Evolutionary conservation across 139 green algal genomes (phyloP), one percentile per base, ranked within the genome.

Genomic region (Chlorella sp.): DNA sequence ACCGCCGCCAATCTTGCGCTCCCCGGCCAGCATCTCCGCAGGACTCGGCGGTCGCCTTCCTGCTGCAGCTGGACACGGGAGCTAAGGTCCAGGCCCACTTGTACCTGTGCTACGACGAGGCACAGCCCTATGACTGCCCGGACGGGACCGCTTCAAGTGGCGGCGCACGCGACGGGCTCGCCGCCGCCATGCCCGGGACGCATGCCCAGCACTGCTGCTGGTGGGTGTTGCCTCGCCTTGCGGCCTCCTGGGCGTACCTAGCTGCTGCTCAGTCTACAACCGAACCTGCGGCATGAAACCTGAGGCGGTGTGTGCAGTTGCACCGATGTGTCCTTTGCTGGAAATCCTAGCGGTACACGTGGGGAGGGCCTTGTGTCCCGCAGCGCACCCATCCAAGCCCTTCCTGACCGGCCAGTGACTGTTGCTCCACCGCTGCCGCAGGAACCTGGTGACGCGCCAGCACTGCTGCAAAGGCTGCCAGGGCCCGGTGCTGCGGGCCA

Each of bases 401-500:
- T n/a, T n/a, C n/a, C 62, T 28, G 23, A n/a, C 28, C n/a, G 7
- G 28, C 1, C 28, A 17, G 28, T 30, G 28, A n/a, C 64, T 38
- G 25, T 23, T 34, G 21, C 70, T 11, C 38, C 70, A 21, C 3
- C 21, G 9, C 2, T 85, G 57, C 75, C 21, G 32, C 62, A 87
- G 86, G 91, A 74, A 36, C 15, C 60, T 87, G 57, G 92, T 95
- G 25, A 55, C 73, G 4, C 86, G 92, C 38, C 12, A 16, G 36
- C 60, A 76, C 51, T 95, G 92, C 81, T 68, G 83, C 72, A 93
- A 89, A 72, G 86, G 88, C 55, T 95, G 92, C 90, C 55, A 75
- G 7, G 92, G 92, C 17, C 86, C 87, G 23, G 76, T 95, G n/a
- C 73, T 95, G 80, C 82, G 91, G n/a, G 70, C 89, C 70, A 60